Base-by-base conservation (phyloP, 345 rosid genomes). In the Hevea brasiliensis region DNA sequence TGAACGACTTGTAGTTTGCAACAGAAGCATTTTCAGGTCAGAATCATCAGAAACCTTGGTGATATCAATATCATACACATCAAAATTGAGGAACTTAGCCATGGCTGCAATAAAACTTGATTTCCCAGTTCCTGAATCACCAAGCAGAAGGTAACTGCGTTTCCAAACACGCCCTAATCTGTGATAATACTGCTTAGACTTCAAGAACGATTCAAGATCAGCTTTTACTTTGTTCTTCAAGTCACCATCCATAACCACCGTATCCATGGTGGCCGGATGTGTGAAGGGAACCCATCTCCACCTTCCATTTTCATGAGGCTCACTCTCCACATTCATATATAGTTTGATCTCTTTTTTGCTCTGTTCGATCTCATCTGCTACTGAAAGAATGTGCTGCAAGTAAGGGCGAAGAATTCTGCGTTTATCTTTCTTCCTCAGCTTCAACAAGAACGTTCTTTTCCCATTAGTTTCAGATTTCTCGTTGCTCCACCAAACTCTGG, bases 181-280 rank as follows among this genome's bases (percentile, higher is more conserved):
- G 61, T 71, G 67, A 58, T 77, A 77, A 37, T 72, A 72, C 70
- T 72, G 74, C 64, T 72, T 77, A 20, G 76, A 67, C 64, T 77
- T 79, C 63, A 74, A 37, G 10, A 79, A 79, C 21, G 61, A 40
- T 27, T 79, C 82, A 0, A 79, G 74, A 29, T 77, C 81, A 29
- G 81, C 53, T 72, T 67, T 72, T 11, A 77, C 73, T 50, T 72
- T 77, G 26, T 56, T 68, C 65, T 77, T 77, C 58, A 77, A 17
- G 5, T 77, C 81, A 23, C 2, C 59, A 7, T 77, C 77, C 73
- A 77, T 72, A 47, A 77, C 73, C 53, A 77, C 32, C 21, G 81
- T 77, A 32, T 77, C 81, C 70, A 77, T 53, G 58, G 81, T 77
- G n/a, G 81, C 73, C 56, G 81, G 81, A 68, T 77, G 81, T 18